phyloP scores from a whole-genome alignment of 768 basidiomycete species.

The Russula emetica region DNA sequence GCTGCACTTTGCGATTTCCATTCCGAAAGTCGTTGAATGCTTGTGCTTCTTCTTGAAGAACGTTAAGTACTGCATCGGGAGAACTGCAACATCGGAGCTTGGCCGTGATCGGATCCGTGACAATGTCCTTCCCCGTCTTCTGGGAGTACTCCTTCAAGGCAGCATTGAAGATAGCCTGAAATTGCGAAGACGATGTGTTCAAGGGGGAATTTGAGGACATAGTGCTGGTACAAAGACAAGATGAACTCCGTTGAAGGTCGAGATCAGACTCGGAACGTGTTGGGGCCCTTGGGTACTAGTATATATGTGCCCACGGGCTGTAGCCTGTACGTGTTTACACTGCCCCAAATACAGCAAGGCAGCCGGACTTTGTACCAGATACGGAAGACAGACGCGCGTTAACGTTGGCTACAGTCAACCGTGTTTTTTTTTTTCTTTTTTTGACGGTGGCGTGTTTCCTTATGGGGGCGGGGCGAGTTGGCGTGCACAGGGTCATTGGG shows the following conservation, averaged over 20 bases:
- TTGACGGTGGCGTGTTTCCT: too few relatives aligned
- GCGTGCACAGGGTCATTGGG: too few relatives aligned
- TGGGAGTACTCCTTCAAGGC: background rate
- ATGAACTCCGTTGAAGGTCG: background rate
- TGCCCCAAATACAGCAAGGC: too few relatives aligned
- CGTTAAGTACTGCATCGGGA: background rate
- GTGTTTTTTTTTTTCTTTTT: too few relatives aligned
- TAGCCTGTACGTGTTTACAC: too few relatives aligned
- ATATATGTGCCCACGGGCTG: too few relatives aligned
- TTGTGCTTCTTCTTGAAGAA: background rate
- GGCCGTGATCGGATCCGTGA: background rate
- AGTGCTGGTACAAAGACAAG: background rate
- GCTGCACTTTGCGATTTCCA: background rate
- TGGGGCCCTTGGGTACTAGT: too few relatives aligned
- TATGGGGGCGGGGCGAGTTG: too few relatives aligned
- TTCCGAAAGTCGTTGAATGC: constrained; percentile 8
- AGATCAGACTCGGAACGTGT: background rate
- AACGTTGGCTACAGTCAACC: too few relatives aligned
- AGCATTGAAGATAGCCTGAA: background rate
- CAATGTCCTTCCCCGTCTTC: constrained; percentile 1
- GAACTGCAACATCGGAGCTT: background rate
- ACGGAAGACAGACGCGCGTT: too few relatives aligned
- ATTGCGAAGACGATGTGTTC: background rate
- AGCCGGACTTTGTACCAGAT: too few relatives aligned
- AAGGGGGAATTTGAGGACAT: background rate